Base-by-base conservation (phyloP, 2,329 filamentous ascomycete genomes). In the Epichloe uncinata region DNA sequence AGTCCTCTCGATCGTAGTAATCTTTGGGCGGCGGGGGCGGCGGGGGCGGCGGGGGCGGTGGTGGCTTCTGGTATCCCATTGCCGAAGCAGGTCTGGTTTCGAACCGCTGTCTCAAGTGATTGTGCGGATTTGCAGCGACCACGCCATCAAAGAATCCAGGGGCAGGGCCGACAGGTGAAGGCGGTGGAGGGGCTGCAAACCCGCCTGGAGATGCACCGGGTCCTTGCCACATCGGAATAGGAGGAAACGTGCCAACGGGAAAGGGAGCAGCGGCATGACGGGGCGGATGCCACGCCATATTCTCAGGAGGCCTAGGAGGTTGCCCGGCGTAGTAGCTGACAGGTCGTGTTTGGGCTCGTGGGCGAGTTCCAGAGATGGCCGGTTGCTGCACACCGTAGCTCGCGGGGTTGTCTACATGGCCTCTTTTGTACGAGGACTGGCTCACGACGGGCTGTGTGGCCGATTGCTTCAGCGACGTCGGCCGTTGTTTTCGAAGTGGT, bases 1-100 rank as follows among this genome's bases (percentile, higher is more conserved):
- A 72, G 3, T 71, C 69, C 11, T 70, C 66, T 2, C 64, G 61
- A 3, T 56, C 61, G 48, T 44, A 45, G 13, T 69, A 72, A 0
- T 66, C 65, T 9, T 50, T 43, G 15, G 49, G 49, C 5, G 43
- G 26, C 18, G 50, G 30, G 5, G 49, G 49, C 5, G 43, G 26
- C 18, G 50, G 30, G 5, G 49, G 49, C 5, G 43, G 22, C 18
- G 50, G 30, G 5, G 45, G 33, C 16, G 45, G 40, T 7, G 33
- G 38, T 9, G 40, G 44, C n/a, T 35, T 57, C 47, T 51, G 66
- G 50, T 63, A 70, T 12, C 66, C 70, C 61, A 72, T 70, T 42
- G 65, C 65, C 9, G 68, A 69, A 8, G 66, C 62, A 7, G 67
- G 65, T 45, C 67, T 60, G 30, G 50, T 51, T 6, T 65, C 64